phyloP scores from a whole-genome alignment of 768 basidiomycete species.

The Mycena albidolilacea region DNA sequence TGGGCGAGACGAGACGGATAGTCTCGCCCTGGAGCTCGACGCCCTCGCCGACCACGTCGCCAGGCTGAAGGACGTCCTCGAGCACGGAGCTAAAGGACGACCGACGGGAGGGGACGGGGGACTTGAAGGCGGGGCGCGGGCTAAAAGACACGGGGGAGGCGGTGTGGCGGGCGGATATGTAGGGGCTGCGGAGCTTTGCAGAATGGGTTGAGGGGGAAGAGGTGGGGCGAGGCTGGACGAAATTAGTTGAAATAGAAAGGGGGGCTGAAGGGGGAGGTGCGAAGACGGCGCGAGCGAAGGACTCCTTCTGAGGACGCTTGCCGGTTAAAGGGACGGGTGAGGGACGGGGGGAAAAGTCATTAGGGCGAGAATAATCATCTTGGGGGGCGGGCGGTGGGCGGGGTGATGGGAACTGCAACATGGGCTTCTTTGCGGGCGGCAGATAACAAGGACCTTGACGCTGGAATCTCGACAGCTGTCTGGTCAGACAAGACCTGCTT shows the following conservation, averaged over 20 bases:
- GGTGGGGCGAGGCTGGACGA: constrained; percentile 34
- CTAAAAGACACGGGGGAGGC: constrained; percentile 50
- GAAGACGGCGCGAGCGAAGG: constrained; percentile 48
- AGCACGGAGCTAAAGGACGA: constrained; percentile 58
- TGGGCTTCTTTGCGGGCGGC: constrained; percentile 52
- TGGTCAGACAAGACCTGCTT: constrained; percentile 75
- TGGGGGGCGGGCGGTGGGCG: constrained; percentile 56
- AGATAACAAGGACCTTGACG: constrained; percentile 40
- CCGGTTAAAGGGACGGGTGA: constrained; percentile 42
- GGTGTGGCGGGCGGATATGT: constrained; percentile 53
- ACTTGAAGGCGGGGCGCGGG: constrained; percentile 44
- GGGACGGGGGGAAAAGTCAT: constrained; percentile 53
- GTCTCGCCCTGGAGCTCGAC: constrained; percentile 75
- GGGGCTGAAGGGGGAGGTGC: constrained; percentile 37
- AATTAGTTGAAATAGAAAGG: constrained; percentile 48
- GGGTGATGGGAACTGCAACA: constrained; percentile 74
- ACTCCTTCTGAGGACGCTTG: constrained; percentile 59
- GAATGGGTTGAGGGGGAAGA: constrained; percentile 49
- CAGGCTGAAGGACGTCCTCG: constrained; percentile 78
- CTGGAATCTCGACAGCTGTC: constrained; percentile 40
- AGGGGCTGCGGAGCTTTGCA: constrained; percentile 55
- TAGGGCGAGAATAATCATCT: constrained; percentile 59
- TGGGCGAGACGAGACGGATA: constrained; percentile 70
- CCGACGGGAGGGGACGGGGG: constrained; percentile 48
- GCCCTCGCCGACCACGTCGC: constrained; percentile 82